A percentile compares a stretch with the other conserved stretches of the same genome.
Conservation (phyloP, 305 asterid species). For the Fraxinus baroniana region DNA sequence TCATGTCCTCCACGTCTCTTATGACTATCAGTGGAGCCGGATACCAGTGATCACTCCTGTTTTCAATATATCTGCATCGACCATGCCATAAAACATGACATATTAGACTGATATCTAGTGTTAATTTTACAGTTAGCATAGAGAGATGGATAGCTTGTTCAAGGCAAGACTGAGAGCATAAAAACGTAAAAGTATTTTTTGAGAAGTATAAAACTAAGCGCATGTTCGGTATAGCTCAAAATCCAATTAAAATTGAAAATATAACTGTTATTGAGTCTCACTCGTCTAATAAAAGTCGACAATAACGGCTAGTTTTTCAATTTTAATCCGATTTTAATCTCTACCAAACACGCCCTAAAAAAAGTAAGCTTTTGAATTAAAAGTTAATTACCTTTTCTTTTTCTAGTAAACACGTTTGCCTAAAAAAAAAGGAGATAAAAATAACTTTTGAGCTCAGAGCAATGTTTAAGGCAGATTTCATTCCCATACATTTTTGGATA, state of each 20-base stretch:
- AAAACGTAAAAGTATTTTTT: no score
- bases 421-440: no score
- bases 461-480: not conserved
- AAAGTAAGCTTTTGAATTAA: not conserved
- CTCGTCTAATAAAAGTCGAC: no score
- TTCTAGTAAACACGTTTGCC: not conserved
- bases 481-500: not conserved
- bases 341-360: not conserved
- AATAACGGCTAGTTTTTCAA: no score
- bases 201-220: not conserved
- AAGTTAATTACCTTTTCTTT: not conserved
- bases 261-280: no score
- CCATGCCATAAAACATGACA: not conserved
- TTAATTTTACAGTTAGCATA: not conserved
- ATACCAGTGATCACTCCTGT: constrained; percentile 69
- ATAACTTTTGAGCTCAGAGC: not conserved
- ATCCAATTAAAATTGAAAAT: no score
- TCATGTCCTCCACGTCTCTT: constrained; percentile 80
- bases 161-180: not conserved
- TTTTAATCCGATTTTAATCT: no score
- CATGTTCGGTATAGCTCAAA: no score
- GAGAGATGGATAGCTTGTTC: not conserved
- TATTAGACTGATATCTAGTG: not conserved
- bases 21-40: constrained; percentile 64
- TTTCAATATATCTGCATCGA: constrained; percentile 54